Evolutionary conservation across 176 grass and related monocot species (phyloP).

Genomic region (sorghum (Sorghum bicolor)): DNA sequence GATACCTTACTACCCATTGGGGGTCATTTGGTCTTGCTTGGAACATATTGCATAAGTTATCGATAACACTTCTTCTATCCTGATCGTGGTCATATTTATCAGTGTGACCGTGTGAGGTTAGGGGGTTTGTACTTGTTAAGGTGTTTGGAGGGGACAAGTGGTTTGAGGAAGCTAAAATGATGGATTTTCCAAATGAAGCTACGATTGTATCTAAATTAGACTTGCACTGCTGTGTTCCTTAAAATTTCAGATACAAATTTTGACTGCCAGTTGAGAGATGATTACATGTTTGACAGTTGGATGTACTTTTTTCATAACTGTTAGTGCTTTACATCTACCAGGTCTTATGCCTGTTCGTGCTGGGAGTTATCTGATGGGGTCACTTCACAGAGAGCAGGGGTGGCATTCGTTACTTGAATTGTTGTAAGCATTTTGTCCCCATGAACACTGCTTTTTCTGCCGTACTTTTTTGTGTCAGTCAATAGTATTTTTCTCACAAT

Average conservation of each 20-base stretch:
- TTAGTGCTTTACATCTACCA: slow-evolving; percentile 6
- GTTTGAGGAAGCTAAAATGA: neutral
- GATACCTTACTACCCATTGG: neutral
- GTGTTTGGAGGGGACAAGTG: neutral
- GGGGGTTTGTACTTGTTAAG: neutral
- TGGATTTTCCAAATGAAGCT: neutral
- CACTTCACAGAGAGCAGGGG: slow-evolving; percentile 42
- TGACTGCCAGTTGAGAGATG: neutral
- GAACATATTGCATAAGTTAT: neutral
- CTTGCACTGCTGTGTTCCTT: neutral
- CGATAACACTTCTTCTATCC: neutral
- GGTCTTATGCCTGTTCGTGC: slow-evolving; percentile 46
- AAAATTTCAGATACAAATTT: neutral
- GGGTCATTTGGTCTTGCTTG: neutral
- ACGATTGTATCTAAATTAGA: neutral
- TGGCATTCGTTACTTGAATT: slow-evolving; percentile 48
- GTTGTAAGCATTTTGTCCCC: slow-evolving; percentile 31
- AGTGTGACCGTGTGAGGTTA: neutral
- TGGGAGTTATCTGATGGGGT: slow-evolving; percentile 34
- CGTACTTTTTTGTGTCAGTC: too few relatives aligned
- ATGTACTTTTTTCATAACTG: neutral
- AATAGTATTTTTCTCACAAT: too few relatives aligned
- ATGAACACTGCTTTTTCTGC: too few relatives aligned
- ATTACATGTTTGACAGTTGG: neutral
- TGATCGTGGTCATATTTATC: neutral